A percentile compares a stretch with the other conserved stretches of the same genome.
phyloP scores from a whole-genome alignment of 176 grass and related monocot genomes.

The Oryza coarctata region DNA sequence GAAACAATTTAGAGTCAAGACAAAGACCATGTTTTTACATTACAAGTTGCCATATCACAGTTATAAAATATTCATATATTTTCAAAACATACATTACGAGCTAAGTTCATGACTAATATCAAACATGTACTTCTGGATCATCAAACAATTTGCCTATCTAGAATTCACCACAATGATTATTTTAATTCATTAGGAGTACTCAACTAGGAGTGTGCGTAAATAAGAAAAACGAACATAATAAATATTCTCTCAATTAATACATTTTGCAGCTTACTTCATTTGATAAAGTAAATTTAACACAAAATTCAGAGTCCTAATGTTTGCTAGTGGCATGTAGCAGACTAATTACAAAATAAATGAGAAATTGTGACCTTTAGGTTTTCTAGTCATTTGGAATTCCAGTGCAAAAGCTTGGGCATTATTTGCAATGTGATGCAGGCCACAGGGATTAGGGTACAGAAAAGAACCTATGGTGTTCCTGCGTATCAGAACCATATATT shows the following conservation, averaged over 20 bases:
- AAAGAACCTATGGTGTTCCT: neutral
- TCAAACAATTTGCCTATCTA: neutral
- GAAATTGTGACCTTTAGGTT: neutral
- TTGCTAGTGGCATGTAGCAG: neutral
- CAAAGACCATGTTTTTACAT: slow-evolving; percentile 14
- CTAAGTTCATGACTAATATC: slow-evolving; percentile 11
- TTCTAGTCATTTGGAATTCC: slow-evolving; percentile 4
- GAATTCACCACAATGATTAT: neutral
- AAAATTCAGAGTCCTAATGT: neutral
- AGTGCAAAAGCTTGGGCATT: neutral
- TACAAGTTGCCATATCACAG: neutral
- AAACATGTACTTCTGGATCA: slow-evolving; percentile 4
- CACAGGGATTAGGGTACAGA: neutral
- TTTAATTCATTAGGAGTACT: neutral
- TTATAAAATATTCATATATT: slow-evolving; percentile 11
- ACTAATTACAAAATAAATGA: neutral
- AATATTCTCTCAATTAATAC: neutral
- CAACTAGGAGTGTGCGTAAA: neutral
- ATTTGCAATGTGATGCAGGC: neutral
- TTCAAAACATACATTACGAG: neutral
- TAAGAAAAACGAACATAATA: slow-evolving; percentile 20
- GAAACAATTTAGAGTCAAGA: slow-evolving; percentile 18
- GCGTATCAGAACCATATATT: neutral
- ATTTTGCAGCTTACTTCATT: neutral
- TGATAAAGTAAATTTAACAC: neutral